Base-by-base conservation (phyloP, 2,329 filamentous ascomycete genomes). In the Phoma sp. region DNA sequence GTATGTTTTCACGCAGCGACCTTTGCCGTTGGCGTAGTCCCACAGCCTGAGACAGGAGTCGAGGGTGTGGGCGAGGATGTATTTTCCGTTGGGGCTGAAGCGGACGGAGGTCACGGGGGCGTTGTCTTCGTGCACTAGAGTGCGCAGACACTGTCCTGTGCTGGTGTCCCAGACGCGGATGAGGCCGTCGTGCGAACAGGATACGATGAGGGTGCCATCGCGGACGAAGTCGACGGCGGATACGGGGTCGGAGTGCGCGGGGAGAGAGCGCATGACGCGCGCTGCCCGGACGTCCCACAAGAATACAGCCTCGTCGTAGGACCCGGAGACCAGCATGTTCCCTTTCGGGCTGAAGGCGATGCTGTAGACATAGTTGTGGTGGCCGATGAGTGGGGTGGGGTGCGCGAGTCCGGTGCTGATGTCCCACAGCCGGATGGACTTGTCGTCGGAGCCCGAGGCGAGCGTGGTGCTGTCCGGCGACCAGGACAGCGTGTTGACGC, bases 311-410 rank as follows among this genome's bases (percentile, higher is more conserved):
- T 99, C 95, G 65, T 99, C 95, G 76, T 97, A 98, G 61, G 91
- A 96, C 12, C 95, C 95, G 63, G 91, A 96, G 15, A 93, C 95
- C 31, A 99, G 84, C 72, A 98, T 96, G 71, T 99, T 99, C 22
- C 95, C 95, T 75, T 97, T 98, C 1, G 95, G 95, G n/a, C 91
- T 94, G 75, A 98, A 98, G 6, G 93, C 92, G 31, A 99, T 81
- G 45, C 89, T 92, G 77, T 96, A 96, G 29, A 99, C 88, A 76
- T 98, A 98, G 76, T 96, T 98, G 75, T 97, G 92, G 69, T 99
- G 95, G 2, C 95, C 94, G 22, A 90, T 82, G 62, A 98, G 81
- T 1, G 84, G 82, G 21, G 80, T 82, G 0, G 84, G 82, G 49
- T 87, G 82, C 25, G 84, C 79, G 69, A 84, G 82, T 17, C 84